Evolutionary conservation across 345 rosid species (phyloP).

Genomic region (Citrus medica): DNA sequence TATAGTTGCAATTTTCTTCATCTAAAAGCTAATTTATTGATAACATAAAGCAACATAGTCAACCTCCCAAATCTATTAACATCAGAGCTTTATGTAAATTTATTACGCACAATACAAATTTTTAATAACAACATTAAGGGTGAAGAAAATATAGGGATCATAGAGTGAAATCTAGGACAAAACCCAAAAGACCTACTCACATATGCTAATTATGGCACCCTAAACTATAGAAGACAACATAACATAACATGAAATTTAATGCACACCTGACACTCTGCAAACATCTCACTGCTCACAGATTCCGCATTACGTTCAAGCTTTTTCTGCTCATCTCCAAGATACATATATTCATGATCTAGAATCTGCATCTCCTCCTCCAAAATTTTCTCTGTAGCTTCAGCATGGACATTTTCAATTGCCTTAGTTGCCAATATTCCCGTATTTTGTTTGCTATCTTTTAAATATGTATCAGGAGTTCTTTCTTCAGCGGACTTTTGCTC

Average conservation of each 20-base stretch:
- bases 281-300: constrained; percentile 94
- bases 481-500: constrained; percentile 31
- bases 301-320: constrained; percentile 92
- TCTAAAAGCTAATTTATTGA: not conserved
- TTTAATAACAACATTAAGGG: not conserved
- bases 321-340: constrained; percentile 78
- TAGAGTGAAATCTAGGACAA: not conserved
- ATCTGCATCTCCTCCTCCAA: constrained; percentile 71
- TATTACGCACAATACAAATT: not conserved
- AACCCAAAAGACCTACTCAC: not conserved
- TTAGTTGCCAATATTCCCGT: constrained; percentile 23
- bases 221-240: constrained; percentile 2
- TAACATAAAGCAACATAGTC: not conserved
- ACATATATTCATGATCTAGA: constrained; percentile 51
- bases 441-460: constrained; percentile 7
- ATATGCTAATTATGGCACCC: not conserved
- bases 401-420: constrained; percentile 24
- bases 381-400: constrained; percentile 42
- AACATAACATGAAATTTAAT: constrained; percentile 8
- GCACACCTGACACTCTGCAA: constrained; percentile 85
- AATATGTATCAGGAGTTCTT: constrained; percentile 20
- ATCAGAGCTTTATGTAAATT: not conserved
- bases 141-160: not conserved
- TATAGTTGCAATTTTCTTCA: not conserved
- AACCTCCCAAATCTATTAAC: not conserved